Evolutionary conservation across 176 grass and related monocot genomes (phyloP), one percentile per base, ranked within the genome.

Genomic region (Zizania latifolia): DNA sequence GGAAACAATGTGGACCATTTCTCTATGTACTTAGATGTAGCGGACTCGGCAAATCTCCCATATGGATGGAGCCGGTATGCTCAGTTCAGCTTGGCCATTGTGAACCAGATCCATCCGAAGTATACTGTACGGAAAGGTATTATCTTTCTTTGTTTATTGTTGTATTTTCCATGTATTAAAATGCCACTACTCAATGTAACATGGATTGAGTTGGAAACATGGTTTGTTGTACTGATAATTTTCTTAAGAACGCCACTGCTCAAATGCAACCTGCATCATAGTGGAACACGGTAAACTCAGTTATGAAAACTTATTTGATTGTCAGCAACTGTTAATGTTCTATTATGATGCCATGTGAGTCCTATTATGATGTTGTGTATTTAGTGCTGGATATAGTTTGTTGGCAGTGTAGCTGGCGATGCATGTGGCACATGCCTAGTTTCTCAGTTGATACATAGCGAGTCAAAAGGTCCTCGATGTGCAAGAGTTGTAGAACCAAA

Each of bases 11-110:
- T 97, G 30, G 94, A 97, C 53, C 81, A 91, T 29, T 81, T 93
- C 17, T 97, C 94, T 1, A 89, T 93, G 91, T 97, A 97, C 84
- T 64, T 97, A 80, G 94, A 97, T 75, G 94, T 97, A 68, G 94
- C 91, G 1, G 94, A 97, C 77, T 93, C 94, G 3, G 78, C 48
- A 8, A 85, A 56, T 68, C 76, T 93, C 45, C 94, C 94, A 0
- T 97, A 93, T 5, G 94, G 94, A 16, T 97, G 94, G 94, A 93
- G 88, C 71, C 78, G 94, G 26, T 92, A 68, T 35, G 94, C 94
- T 22, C 94, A 97, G 61, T 97, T 97, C 81, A 93, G 87, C 78
- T 65, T 97, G 68, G 86, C 94, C 27, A 79, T 97, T 61, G 83
- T 93, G 27, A 93, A 97, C 88, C 94, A 97, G 79, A 85, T 93